Base-by-base conservation (phyloP, 805 yeast species). In the Lachancea nothofagi region DNA sequence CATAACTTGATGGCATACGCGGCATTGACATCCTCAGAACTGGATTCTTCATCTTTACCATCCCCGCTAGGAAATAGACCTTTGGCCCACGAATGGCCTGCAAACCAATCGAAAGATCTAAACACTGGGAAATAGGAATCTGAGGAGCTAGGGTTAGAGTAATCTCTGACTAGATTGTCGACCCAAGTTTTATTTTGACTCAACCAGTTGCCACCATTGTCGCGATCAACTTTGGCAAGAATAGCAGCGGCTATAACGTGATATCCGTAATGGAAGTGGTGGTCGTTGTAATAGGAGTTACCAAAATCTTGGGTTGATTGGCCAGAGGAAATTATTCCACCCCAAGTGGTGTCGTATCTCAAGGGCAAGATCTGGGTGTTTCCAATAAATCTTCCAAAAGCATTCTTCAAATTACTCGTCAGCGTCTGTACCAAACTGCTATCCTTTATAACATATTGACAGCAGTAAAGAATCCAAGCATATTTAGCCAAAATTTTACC, bases 401-500 rank as follows among this genome's bases (percentile, higher is more conserved):
- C 93, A 14, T 61, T 51, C 53, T 85, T 83, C 47, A 89, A 58
- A 41, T 72, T 71, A 1, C 72, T 71, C 31, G 87, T 64, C 28
- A 83, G 64, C 7, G 59, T 58, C 10, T 58, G 49, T 1, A 93
- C 72, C 40, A 82, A 61, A 1, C 54, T 58, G 0, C 62, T 55
- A 54, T 89, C 83, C 14, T 74, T 57, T 32, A 90, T 59, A 14
- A 90, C 70, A 45, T 70, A 78, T 40, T 82, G 78, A 27, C 81
- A 77, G 8, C 80, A 85, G 46, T 83, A 83, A 10, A 87, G 69
- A 38, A 93, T 73, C 70, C 83, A 83, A 0, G 97, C 96, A 62
- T 84, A 93, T 64, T 89, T 93, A 49, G 88, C 96, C 36, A 89
- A 66, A 20, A 78, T 71, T 59, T 93, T 90, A 9, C 97, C 98